Evolutionary conservation across 768 basidiomycete genomes (phyloP), one percentile per base, ranked within the genome.

Genomic region (Trametes cubensis): DNA sequence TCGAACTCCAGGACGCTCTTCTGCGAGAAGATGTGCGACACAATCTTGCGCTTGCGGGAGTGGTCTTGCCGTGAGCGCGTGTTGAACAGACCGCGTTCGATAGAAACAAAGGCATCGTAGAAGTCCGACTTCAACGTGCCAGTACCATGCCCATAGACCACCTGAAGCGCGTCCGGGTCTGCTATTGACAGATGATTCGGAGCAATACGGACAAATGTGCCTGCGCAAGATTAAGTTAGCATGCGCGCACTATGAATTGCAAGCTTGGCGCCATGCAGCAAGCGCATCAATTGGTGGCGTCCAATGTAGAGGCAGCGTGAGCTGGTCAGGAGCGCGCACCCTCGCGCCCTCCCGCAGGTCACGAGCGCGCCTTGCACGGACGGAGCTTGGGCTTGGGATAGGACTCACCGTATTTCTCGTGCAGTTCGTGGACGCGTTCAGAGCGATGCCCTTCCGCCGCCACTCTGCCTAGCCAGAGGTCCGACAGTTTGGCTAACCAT

Each of bases 1-100:
- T 95, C 92, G 62, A 96, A 95, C 67, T 92, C 90, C 61, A 91
- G 72, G 4, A 96, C 92, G 57, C 75, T 90, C 78, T 94, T 94
- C 71, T 90, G 88, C 1, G 88, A 87, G 75, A 92, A 92, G 68
- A 92, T 88, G 70, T 91, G 85, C 0, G 91, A 88, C 48, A 96
- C 84, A 62, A 97, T 91, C 77, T 96, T 96, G 77, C 94, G 87
- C 76, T 95, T 96, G 45, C 94, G 85, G 6, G 90, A 81, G 71
- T 96, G 94, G 60, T 93, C 90, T 6, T 75, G 70, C 34, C 92
- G 85, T 69, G 89, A 84, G 47, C 92, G 85, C 18, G 89, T 90
- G 73, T 88, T 91, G 82, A 92, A 92, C 28, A 92, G 76, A 1
- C 89, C 88, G 76, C 71, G 70, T 55, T 69, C 69, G 58, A 76